Evolutionary conservation across 345 rosid genomes (phyloP), one percentile per base, ranked within the genome.

Genomic region (Linum trigynum): DNA sequence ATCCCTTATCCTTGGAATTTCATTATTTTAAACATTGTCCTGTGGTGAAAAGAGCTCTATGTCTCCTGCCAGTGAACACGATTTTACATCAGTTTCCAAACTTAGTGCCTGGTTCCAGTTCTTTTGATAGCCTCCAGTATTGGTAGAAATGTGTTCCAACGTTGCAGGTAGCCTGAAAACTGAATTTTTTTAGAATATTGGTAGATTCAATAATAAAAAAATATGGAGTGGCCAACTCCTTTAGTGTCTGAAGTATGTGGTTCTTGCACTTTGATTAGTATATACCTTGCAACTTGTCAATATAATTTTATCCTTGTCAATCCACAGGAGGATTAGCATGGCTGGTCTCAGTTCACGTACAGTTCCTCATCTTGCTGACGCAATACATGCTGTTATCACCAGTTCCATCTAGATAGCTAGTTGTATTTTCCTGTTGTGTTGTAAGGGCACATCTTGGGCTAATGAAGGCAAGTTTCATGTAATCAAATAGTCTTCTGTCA

Each of bases 321-420:
- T 45, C 51, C 53, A 9, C 68, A 87, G 88, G 86, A 85, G 91
- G 82, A 85, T 88, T 61, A 88, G 91, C 84, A 79, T 88, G 85
- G 87, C 91, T 56, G 95, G 91, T 67, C 79, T 85, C 53, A 85
- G 95, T 72, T 69, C 87, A 0, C 82, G 77, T 74, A 88, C 89
- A 12, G 85, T 84, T 58, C 87, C 91, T 2, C 84, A 84, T 82
- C 88, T 88, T 63, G 83, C 91, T 23, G 89, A 84, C 63, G 79
- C 95, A 6, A 85, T 88, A 40, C 89, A 88, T 57, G 91, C 85
- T 5, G 85, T 82, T 12, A 84, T 81, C 53, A 81, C 86, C 67
- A 62, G 65, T 36, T 48, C 53, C 53, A 17, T 10, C 11, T 4
- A 9, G 2, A 9, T 17, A 57, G 1, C 3, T 57, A 32, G 61